Evolutionary conservation across 164 flowering plant genomes (phyloP).

Genomic region (Akebia trifoliata): DNA sequence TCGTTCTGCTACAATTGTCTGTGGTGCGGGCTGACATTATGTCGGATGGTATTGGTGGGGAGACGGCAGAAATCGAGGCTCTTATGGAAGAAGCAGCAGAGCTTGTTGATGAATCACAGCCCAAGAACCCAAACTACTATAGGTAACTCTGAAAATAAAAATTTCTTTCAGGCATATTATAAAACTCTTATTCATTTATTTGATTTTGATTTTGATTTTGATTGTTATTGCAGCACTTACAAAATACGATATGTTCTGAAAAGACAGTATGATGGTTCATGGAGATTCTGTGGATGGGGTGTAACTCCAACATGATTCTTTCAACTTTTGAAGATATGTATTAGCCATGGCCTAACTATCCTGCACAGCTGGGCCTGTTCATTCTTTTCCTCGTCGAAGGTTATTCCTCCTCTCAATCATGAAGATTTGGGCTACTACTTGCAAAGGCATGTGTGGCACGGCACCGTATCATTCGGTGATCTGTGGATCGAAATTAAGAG

Average conservation of each 20-base stretch:
- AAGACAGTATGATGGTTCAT: slow-evolving; percentile 75
- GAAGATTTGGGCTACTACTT: too few species aligned
- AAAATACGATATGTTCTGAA: slow-evolving; percentile 56
- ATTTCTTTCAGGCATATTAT: not conserved
- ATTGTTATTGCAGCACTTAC: slow-evolving; percentile 63
- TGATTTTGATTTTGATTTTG: not conserved
- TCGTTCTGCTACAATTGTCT: slow-evolving; percentile 72
- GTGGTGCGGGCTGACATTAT: slow-evolving; percentile 70
- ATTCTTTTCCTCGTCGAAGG: not conserved
- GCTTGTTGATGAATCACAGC: slow-evolving; percentile 78
- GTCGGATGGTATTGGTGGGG: slow-evolving; percentile 43
- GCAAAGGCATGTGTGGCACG: too few species aligned
- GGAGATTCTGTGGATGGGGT: slow-evolving; percentile 71
- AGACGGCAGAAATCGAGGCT: slow-evolving; percentile 84
- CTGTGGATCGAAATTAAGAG: too few species aligned
- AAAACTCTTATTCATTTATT: not conserved
- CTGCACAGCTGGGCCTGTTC: not conserved
- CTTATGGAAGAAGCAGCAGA: slow-evolving; percentile 94
- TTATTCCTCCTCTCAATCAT: too few species aligned
- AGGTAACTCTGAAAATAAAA: slow-evolving; percentile 39
- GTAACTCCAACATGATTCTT: slow-evolving; percentile 30
- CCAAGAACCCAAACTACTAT: slow-evolving; percentile 81
- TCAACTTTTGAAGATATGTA: not conserved
- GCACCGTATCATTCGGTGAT: too few species aligned
- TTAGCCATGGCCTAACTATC: too few species aligned